Percentiles rank a stretch among this genome's conserved stretches.
Evolutionary conservation across 31 red algal genomes (phyloP).

Genomic region (Asparagopsis taxiformis): DNA sequence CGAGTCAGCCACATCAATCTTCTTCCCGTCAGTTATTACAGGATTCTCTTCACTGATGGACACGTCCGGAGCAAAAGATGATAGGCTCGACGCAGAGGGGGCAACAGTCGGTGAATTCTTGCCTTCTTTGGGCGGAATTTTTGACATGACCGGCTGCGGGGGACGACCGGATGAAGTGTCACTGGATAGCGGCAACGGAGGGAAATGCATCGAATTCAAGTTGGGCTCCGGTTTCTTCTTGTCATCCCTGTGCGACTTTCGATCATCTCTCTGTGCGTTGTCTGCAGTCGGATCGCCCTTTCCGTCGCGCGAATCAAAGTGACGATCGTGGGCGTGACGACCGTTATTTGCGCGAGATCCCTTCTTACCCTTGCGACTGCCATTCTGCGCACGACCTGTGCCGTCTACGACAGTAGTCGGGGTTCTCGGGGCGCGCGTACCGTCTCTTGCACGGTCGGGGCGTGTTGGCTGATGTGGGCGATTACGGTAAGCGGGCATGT

Average conservation of each 20-base stretch:
- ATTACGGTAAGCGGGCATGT: too few species aligned
- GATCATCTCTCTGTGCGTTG: not conserved
- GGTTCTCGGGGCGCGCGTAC: too few species aligned
- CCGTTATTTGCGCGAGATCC: slow-evolving; percentile 5
- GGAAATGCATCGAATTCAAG: slow-evolving; percentile 13
- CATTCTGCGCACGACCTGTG: not conserved
- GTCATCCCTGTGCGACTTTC: not conserved
- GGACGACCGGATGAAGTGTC: not conserved
- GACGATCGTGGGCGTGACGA: slow-evolving; percentile 16
- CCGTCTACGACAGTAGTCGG: too few species aligned
- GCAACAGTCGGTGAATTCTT: not conserved
- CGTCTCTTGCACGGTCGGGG: too few species aligned
- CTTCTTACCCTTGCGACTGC: slow-evolving; percentile 21
- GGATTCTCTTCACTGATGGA: not conserved
- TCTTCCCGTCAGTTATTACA: not conserved
- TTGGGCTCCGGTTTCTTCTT: slow-evolving; percentile 18
- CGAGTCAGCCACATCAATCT: not conserved
- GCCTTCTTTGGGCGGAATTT: not conserved
- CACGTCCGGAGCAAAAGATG: not conserved
- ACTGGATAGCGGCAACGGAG: slow-evolving; percentile 14
- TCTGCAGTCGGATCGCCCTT: slow-evolving; percentile 3
- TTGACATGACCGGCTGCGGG: not conserved
- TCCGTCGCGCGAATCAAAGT: slow-evolving; percentile 6
- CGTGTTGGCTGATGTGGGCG: too few species aligned
- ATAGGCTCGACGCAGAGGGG: not conserved